phyloP scores from a whole-genome alignment of 495 filamentous ascomycete genomes.

The Lasiosphaeris hirsuta region DNA sequence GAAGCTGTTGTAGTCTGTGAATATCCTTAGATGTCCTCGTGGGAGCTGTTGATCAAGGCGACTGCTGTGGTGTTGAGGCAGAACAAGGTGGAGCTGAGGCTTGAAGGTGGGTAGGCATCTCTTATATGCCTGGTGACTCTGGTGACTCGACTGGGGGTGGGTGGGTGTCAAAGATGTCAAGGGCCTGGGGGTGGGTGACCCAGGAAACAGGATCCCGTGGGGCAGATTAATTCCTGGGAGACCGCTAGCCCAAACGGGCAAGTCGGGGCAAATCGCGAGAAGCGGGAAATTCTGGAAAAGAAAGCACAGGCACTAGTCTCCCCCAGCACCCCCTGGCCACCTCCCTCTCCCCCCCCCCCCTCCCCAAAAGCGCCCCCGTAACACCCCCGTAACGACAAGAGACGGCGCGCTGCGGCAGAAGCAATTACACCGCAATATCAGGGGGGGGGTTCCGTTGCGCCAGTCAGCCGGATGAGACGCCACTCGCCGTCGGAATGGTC shows the following conservation, averaged over 20 bases:
- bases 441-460: background rate
- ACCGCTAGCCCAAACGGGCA: slow-evolving; percentile 10
- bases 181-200: slow-evolving; percentile 21
- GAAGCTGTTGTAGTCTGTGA: background rate
- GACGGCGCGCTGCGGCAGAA: slow-evolving; percentile 15
- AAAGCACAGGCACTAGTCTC: slow-evolving; percentile 2
- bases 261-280: slow-evolving; percentile 10
- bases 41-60: slow-evolving; percentile 12
- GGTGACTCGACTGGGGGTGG: slow-evolving; percentile 2
- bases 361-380: too few species aligned
- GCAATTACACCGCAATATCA: slow-evolving; percentile 1
- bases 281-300: slow-evolving; percentile 15
- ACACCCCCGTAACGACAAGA: too few species aligned
- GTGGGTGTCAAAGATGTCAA: slow-evolving; percentile 12
- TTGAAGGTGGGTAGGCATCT: background rate
- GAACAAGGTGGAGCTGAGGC: background rate
- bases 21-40: slow-evolving; percentile 2
- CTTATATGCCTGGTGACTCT: slow-evolving; percentile 16
- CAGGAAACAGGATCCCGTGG: slow-evolving; percentile 32
- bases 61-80: slow-evolving; percentile 8
- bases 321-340: too few species aligned
- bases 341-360: too few species aligned
- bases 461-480: slow-evolving; percentile 4
- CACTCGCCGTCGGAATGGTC: background rate
- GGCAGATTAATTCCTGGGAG: slow-evolving; percentile 25